phyloP scores from a whole-genome alignment of 768 basidiomycete genomes.

The Naganishia antarctica region DNA sequence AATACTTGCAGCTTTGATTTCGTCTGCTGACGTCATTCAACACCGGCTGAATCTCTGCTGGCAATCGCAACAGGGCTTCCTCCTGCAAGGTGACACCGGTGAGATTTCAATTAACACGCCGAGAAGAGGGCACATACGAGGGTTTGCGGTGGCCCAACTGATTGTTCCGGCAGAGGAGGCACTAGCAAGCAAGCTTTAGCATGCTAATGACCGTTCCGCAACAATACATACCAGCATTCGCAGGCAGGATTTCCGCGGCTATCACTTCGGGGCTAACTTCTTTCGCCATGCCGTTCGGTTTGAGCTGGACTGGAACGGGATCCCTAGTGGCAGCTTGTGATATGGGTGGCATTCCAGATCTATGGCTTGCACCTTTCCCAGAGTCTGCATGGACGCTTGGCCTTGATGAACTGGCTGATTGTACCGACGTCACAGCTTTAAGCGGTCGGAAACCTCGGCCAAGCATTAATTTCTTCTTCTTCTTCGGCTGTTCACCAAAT shows the following conservation, averaged over 20 bases:
- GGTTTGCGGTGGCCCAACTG: background rate
- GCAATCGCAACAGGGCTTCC: constrained; percentile 6
- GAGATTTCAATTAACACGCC: too few relatives aligned
- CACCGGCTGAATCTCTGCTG: constrained; percentile 11
- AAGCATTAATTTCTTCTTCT: constrained; percentile 16
- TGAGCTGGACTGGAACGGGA: too few relatives aligned
- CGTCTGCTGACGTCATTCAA: background rate
- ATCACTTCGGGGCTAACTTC: too few relatives aligned
- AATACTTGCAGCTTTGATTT: background rate
- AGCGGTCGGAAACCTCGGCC: constrained; percentile 19
- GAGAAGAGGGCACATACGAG: background rate
- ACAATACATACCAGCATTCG: too few relatives aligned
- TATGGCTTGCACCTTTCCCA: background rate
- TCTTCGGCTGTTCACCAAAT: constrained; percentile 8
- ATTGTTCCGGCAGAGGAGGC: background rate
- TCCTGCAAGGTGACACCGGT: constrained; percentile 1
- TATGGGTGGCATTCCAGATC: too few relatives aligned
- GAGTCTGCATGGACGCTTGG: background rate
- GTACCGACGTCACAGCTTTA: background rate
- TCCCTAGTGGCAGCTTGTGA: too few relatives aligned
- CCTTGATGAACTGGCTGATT: background rate
- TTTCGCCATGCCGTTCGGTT: too few relatives aligned
- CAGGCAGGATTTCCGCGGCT: too few relatives aligned
- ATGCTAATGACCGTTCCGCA: too few relatives aligned
- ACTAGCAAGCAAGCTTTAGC: too few relatives aligned